Conservation (phyloP, 1,139 yeast genomes). For the Lodderomyces pseudojiufengensis region DNA sequence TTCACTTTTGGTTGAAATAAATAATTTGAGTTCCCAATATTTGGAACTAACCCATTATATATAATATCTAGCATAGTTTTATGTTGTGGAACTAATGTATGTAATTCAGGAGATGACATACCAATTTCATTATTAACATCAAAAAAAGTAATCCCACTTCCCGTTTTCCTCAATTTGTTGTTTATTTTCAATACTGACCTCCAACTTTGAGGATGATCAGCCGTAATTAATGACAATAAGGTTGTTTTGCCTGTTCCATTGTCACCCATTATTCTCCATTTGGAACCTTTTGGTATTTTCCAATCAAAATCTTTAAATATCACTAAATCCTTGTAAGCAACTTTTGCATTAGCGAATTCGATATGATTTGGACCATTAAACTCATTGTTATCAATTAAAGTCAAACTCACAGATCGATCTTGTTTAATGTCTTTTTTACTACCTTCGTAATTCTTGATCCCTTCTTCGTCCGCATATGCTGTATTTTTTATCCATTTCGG, state of each 20-base stretch:
- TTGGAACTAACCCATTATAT: conserved; percentile 61
- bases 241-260: conserved; percentile 96
- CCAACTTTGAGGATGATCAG: conserved; percentile 98
- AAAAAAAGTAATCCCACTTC: conserved; percentile 66
- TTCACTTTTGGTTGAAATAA: conserved; percentile 19
- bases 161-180: conserved; percentile 69
- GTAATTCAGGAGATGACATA: conserved; percentile 87
- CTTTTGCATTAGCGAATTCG: conserved; percentile 60
- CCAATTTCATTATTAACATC: conserved; percentile 80
- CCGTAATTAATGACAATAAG: conserved; percentile 72
- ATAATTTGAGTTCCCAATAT: conserved; percentile 57
- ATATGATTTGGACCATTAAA: conserved; percentile 31
- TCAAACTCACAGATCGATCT: neutral
- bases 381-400: conserved; percentile 5
- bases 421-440: neutral
- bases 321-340: conserved; percentile 60
- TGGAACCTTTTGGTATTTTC: conserved; percentile 67
- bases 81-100: conserved; percentile 67
- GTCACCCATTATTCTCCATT: conserved; percentile 85
- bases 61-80: conserved; percentile 57
- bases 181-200: conserved; percentile 60
- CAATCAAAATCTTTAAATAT: conserved; percentile 62
- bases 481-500: conserved; percentile 80
- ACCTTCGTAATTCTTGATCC: conserved; percentile 33
- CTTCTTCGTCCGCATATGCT: conserved; percentile 55